Percentiles rank a stretch among this genome's conserved stretches.
Evolutionary conservation across 179 eudicot genomes (phyloP).

Genomic region (Gypsophila paniculata): DNA sequence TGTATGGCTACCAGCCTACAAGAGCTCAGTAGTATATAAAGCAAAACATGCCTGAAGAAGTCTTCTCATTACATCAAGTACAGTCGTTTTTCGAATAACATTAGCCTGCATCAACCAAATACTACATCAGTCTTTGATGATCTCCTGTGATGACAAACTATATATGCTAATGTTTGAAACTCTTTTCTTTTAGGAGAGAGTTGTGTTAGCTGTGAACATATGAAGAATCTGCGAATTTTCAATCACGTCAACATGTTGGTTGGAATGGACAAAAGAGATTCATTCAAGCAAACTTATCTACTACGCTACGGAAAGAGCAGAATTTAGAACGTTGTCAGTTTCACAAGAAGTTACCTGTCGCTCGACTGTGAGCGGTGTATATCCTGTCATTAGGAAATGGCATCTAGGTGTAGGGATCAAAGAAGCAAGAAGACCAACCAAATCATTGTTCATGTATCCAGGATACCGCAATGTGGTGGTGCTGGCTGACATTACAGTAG

Average conservation of each 20-base stretch:
- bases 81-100: slow-evolving; percentile 95
- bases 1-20: background rate
- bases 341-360: slow-evolving; percentile 61
- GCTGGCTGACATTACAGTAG: slow-evolving; percentile 99
- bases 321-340: background rate
- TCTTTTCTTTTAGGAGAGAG: background rate
- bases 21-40: slow-evolving; percentile 6
- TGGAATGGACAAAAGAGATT: background rate
- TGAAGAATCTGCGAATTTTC: background rate
- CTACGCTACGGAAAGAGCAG: background rate
- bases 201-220: background rate
- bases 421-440: slow-evolving; percentile 99
- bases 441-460: slow-evolving; percentile 99
- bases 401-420: slow-evolving; percentile 98
- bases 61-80: slow-evolving; percentile 99
- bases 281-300: background rate
- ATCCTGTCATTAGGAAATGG: slow-evolving; percentile 98
- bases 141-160: background rate
- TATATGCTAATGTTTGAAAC: background rate
- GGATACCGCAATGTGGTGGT: slow-evolving; percentile 97
- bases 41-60: slow-evolving; percentile 81
- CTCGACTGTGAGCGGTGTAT: slow-evolving; percentile 97
- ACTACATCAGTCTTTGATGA: background rate
- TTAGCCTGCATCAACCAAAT: slow-evolving; percentile 58
- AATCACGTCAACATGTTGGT: background rate